phyloP scores from a whole-genome alignment of 106 monocot genomes.

The Dendrobium catenatum region DNA sequence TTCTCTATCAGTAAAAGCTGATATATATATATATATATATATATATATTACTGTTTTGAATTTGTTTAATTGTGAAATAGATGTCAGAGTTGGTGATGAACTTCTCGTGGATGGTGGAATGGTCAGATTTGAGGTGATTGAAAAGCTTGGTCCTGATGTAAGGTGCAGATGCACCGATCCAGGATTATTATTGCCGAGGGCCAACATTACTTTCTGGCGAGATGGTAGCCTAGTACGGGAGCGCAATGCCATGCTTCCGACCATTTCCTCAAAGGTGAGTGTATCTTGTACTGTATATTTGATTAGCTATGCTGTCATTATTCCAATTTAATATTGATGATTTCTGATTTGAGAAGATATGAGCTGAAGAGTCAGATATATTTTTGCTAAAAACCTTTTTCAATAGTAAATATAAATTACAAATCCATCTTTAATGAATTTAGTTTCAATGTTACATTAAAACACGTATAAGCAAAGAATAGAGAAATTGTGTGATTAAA shows the following conservation, averaged over 20 bases:
- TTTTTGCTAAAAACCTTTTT: too few relatives aligned
- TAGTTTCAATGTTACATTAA: background rate
- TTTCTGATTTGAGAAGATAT: background rate
- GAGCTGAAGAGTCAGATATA: too few relatives aligned
- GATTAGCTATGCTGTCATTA: background rate
- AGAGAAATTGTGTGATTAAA: background rate
- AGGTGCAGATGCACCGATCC: conserved; percentile 85
- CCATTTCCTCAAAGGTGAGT: conserved; percentile 93
- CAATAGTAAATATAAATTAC: background rate
- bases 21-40: too few relatives aligned
- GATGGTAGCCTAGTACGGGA: conserved; percentile 88
- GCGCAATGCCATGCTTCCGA: conserved; percentile 97
- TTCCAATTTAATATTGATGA: background rate
- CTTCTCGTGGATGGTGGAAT: conserved; percentile 99
- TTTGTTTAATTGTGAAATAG: conserved; percentile 27
- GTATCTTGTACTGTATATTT: background rate
- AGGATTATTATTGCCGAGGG: conserved; percentile 50
- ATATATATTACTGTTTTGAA: background rate
- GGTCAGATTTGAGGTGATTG: conserved; percentile 96
- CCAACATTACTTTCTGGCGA: conserved; percentile 67
- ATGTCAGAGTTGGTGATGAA: conserved; percentile 93
- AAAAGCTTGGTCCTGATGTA: conserved; percentile 96
- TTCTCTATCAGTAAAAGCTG: background rate
- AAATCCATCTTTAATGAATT: background rate
- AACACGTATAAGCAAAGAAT: background rate